Conservation (phyloP, 164 flowering plant species). For the Aristolochia fimbriata region DNA sequence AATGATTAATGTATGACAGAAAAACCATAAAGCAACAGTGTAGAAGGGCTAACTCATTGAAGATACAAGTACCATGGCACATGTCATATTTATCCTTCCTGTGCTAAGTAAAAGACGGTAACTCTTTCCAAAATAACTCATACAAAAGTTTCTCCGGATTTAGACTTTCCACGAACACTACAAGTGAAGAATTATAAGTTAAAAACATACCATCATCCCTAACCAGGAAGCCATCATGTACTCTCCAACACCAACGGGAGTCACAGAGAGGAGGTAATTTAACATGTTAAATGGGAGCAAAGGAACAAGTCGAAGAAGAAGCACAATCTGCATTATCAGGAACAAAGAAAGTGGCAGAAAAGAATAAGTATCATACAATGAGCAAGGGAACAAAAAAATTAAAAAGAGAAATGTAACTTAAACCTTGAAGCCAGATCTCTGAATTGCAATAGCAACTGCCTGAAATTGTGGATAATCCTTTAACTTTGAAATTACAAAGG, state of each 20-base stretch:
- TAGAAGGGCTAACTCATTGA: no score
- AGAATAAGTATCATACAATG: neutral
- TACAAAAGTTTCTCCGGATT: no score
- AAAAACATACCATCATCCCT: slow-evolving; percentile 84
- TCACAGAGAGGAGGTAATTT: slow-evolving; percentile 94
- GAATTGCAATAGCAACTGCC: slow-evolving; percentile 84
- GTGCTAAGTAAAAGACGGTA: no score
- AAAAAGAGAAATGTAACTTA: neutral
- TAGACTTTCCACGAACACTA: neutral
- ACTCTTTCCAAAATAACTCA: no score
- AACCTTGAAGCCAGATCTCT: slow-evolving; percentile 92
- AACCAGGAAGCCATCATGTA: slow-evolving; percentile 96
- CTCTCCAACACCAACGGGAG: slow-evolving; percentile 62
- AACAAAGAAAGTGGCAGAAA: neutral
- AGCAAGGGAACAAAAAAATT: neutral
- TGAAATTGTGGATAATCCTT: slow-evolving; percentile 85
- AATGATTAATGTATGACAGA: no score
- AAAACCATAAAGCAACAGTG: no score
- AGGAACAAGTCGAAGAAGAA: slow-evolving; percentile 94
- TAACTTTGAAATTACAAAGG: slow-evolving; percentile 71
- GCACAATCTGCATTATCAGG: slow-evolving; percentile 48
- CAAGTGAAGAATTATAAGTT: neutral
- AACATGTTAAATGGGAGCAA: slow-evolving; percentile 90
- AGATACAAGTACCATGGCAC: no score
- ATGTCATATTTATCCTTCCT: no score